Conservation (phyloP, 2,329 filamentous ascomycete genomes). For the Elsinoe fawcettii region DNA sequence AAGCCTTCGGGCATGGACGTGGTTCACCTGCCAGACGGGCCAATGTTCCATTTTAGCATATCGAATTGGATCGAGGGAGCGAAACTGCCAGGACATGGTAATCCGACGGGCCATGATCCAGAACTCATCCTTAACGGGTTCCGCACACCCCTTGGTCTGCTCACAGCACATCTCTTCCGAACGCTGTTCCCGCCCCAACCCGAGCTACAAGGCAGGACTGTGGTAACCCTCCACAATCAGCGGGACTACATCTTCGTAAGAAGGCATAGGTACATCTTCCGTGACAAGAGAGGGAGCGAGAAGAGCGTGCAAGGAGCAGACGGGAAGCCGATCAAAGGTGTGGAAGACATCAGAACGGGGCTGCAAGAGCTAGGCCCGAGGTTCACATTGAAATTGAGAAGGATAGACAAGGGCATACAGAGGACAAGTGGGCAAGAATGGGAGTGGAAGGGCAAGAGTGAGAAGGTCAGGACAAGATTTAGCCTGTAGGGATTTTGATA, state of each 20-base stretch:
- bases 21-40: constrained; percentile 73
- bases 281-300: constrained; percentile 78
- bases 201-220: constrained; percentile 77
- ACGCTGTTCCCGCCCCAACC: constrained; percentile 72
- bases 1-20: constrained; percentile 73
- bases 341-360: constrained; percentile 76
- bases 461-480: constrained; percentile 89
- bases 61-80: constrained; percentile 85
- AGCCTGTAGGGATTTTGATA: constrained; percentile 54
- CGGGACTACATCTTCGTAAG: constrained; percentile 93
- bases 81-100: constrained; percentile 81
- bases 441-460: constrained; percentile 95
- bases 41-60: constrained; percentile 87
- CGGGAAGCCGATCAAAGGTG: constrained; percentile 74
- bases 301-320: constrained; percentile 77
- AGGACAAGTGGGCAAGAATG: constrained; percentile 72
- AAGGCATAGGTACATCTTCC: constrained; percentile 84
- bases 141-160: constrained; percentile 79
- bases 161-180: constrained; percentile 79
- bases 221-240: constrained; percentile 89
- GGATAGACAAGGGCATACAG: constrained; percentile 84
- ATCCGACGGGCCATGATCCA: constrained; percentile 81
- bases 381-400: constrained; percentile 77
- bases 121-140: constrained; percentile 92
- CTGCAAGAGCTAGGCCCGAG: constrained; percentile 83